Base-by-base conservation (phyloP, 768 basidiomycete species). In the Daedaleopsis sinensis region DNA sequence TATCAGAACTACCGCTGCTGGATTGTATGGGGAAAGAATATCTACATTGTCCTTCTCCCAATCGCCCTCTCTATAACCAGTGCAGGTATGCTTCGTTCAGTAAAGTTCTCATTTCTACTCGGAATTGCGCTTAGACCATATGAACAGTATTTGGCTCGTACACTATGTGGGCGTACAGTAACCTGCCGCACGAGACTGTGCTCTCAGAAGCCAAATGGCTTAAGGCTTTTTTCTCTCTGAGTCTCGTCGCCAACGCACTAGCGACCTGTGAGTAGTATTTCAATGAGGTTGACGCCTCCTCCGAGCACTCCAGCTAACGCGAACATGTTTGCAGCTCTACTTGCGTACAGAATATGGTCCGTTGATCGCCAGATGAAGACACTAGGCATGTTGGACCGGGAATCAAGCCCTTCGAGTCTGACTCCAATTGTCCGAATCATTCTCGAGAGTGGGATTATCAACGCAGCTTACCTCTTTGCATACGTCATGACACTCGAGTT, bases 381-480 rank as follows among this genome's bases (percentile, higher is more conserved):
- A 7, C 11, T 5, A 1, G 27, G 11, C 49, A 16, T 50, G 21
- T 23, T 15, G 12, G 8, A 11, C 2, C 2, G 13, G 7, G n/a
- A n/a, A n/a, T n/a, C n/a, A n/a, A n/a, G n/a, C n/a, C 8, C 49
- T 12, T 24, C 49, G 3, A 13, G 32, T 2, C 49, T 50, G 5
- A 32, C 4, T 5, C 60, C 61, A 37, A 36, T 63, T 12, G 38
- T 63, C 1, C 38, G 56, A 10, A 63, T 65, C 46, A 44, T 65
- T 18, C 49, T 65, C 23, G 61, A 65, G 35, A 65, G 61, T 47
- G 57, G 61, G 0, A 27, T 56, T n/a, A 48, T 65, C 47, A 65
- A 65, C 38, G 64, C 55, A 6, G 61, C 64, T 12, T 65, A 65
- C 21, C 38, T 65, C 11, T 55, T 65, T 53, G 54, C 53, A 7